Percentiles rank a stretch among this genome's conserved stretches.
phyloP scores from a whole-genome alignment of 768 basidiomycete genomes.

The Boletus pseudo-olivaceus region DNA sequence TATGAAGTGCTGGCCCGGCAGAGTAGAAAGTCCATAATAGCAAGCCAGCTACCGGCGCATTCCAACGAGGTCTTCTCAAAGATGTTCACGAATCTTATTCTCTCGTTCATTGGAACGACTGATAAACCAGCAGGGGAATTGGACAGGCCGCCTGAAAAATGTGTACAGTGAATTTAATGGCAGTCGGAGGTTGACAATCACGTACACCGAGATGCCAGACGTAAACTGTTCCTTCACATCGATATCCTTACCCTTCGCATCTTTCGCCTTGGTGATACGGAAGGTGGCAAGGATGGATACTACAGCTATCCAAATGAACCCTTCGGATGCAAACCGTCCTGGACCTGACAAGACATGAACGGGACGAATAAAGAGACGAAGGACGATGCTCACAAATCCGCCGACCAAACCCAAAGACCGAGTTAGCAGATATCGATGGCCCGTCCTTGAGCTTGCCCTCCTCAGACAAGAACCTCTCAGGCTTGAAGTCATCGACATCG shows the following conservation, averaged over 20 bases:
- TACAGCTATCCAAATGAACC: slow-evolving; percentile 19
- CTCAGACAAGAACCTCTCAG: slow-evolving; percentile 23
- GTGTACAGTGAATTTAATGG: neutral
- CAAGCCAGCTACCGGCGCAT: neutral
- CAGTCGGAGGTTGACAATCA: neutral
- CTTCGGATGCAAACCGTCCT: slow-evolving; percentile 23
- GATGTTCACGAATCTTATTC: neutral
- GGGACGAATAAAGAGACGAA: neutral
- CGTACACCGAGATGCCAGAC: slow-evolving; percentile 21
- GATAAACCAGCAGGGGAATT: slow-evolving; percentile 23
- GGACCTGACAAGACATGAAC: slow-evolving; percentile 5
- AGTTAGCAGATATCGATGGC: slow-evolving; percentile 11
- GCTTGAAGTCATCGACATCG: slow-evolving; percentile 24
- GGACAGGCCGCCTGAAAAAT: slow-evolving; percentile 15
- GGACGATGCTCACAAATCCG: slow-evolving; percentile 18
- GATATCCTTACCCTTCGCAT: slow-evolving; percentile 20
- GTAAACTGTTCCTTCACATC: slow-evolving; percentile 21
- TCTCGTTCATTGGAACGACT: slow-evolving; percentile 13
- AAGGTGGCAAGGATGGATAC: slow-evolving; percentile 24
- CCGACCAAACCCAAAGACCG: slow-evolving; percentile 25
- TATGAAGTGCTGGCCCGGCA: neutral
- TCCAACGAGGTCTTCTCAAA: neutral
- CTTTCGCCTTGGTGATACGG: slow-evolving; percentile 21
- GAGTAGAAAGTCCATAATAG: too few relatives aligned
- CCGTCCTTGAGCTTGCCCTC: slow-evolving; percentile 12